Conservation (phyloP, 768 basidiomycete genomes). For the Mycena chlorophos region DNA sequence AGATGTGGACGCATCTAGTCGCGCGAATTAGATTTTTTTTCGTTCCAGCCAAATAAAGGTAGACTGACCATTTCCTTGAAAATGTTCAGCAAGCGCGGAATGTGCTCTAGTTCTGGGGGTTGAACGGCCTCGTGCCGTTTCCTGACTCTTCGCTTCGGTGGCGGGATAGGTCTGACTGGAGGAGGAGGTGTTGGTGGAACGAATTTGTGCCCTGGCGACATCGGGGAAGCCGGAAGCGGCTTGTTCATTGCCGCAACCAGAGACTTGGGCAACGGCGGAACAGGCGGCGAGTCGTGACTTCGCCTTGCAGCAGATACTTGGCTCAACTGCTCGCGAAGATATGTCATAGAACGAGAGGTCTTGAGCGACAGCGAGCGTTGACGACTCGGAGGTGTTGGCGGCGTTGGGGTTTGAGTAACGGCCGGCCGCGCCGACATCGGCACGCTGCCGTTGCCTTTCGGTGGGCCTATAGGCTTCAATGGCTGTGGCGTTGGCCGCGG, state of each 20-base stretch:
- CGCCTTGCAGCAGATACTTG: slow-evolving; percentile 23
- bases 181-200: slow-evolving; percentile 22
- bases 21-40: background rate
- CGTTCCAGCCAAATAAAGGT: background rate
- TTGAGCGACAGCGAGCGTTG: slow-evolving; percentile 48
- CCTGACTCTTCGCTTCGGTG: slow-evolving; percentile 32
- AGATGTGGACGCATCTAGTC: slow-evolving; percentile 18
- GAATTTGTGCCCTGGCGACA: slow-evolving; percentile 22
- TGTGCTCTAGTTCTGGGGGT: slow-evolving; percentile 74
- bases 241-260: slow-evolving; percentile 36
- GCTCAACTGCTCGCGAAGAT: slow-evolving; percentile 25
- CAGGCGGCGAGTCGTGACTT: slow-evolving; percentile 38
- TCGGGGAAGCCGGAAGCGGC: slow-evolving; percentile 40
- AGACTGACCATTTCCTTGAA: slow-evolving; percentile 89
- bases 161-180: slow-evolving; percentile 7
- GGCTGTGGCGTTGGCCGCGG: slow-evolving; percentile 17
- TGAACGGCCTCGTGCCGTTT: slow-evolving; percentile 53
- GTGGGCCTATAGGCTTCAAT: background rate
- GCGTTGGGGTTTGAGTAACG: slow-evolving; percentile 7
- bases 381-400: slow-evolving; percentile 16
- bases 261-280: slow-evolving; percentile 44
- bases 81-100: slow-evolving; percentile 82
- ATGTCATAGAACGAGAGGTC: slow-evolving; percentile 47
- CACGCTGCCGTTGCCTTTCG: background rate
- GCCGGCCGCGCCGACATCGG: slow-evolving; percentile 5